These are phyloP conservation scores for Aegilops tauschii DNA, from an alignment of 176 grass and related monocot genomes.

Conservation along the genomic window DNA sequence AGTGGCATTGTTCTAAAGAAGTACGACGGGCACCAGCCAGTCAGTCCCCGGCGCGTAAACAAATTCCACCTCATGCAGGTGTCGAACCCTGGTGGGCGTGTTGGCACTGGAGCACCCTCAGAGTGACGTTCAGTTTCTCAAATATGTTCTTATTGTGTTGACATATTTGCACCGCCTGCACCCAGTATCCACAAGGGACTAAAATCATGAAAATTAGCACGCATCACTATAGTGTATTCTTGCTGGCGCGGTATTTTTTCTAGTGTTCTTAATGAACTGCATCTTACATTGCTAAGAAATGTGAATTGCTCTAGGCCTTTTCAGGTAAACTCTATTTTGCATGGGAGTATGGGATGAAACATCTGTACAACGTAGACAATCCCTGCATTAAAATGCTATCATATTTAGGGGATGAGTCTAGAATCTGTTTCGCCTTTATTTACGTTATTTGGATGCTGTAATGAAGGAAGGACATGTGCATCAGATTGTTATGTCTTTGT, in stretches of 20 bases:
- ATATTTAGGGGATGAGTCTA: neutral
- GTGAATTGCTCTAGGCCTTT: neutral
- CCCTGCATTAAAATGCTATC: neutral
- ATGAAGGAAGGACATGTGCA: neutral
- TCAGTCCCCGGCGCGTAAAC: neutral
- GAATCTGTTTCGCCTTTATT: neutral
- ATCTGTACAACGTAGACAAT: neutral
- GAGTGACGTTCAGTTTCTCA: neutral
- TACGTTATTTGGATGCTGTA: neutral
- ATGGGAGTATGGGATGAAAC: neutral
- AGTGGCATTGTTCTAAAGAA: neutral
- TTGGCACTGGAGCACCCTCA: neutral
- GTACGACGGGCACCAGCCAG: neutral
- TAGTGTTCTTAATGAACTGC: neutral
- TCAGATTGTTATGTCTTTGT: neutral
- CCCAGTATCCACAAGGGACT: neutral
- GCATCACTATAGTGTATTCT: neutral
- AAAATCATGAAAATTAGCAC: neutral
- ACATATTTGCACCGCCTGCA: neutral
- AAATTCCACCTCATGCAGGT: neutral
- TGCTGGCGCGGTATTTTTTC: neutral
- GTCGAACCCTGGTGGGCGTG: neutral
- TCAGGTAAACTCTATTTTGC: neutral
- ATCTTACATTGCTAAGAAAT: constrained; percentile 1
- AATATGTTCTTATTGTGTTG: neutral